Conservation (phyloP, 2,329 filamentous ascomycete species). For the Alternaria novae-zelandiae region DNA sequence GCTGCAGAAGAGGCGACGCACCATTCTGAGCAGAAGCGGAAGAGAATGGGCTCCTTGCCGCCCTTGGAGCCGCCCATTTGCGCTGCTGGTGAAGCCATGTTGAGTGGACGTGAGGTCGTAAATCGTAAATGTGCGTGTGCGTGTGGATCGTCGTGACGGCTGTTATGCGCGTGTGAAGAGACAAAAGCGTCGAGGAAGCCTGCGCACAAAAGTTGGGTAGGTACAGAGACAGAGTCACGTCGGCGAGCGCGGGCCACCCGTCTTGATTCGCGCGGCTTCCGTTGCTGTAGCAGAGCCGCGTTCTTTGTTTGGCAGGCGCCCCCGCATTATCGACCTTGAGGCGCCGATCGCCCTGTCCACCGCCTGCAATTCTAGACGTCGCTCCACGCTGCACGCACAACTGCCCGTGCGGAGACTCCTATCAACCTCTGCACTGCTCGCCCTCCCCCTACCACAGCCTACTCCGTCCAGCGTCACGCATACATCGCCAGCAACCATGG, state of each 20-base stretch:
- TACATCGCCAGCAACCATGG: constrained; percentile 27
- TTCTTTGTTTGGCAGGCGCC: constrained; percentile 17
- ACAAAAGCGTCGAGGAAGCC: background rate
- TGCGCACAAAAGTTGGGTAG: background rate
- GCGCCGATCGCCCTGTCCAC: constrained; percentile 27
- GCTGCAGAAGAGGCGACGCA: constrained; percentile 45
- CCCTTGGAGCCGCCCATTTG: constrained; percentile 50
- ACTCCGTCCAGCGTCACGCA: background rate
- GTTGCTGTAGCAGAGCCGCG: constrained; percentile 6
- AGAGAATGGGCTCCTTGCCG: constrained; percentile 77
- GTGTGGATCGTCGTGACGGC: background rate
- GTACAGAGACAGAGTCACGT: background rate
- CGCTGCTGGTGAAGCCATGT: constrained; percentile 47
- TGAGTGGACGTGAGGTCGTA: background rate
- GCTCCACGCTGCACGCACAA: constrained; percentile 6
- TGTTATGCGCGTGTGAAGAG: background rate
- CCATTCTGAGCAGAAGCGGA: constrained; percentile 98
- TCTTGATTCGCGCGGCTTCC: constrained; percentile 9
- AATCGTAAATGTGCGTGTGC: background rate
- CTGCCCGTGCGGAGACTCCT: constrained; percentile 3
- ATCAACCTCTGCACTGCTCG: constrained; percentile 2
- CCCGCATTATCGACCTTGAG: constrained; percentile 27
- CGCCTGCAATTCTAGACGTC: constrained; percentile 15
- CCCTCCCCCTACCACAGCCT: background rate
- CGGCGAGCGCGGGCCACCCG: constrained; percentile 7